Conservation (phyloP, 352 stramenopile genomes). For the Globisporangium cederbergense region DNA sequence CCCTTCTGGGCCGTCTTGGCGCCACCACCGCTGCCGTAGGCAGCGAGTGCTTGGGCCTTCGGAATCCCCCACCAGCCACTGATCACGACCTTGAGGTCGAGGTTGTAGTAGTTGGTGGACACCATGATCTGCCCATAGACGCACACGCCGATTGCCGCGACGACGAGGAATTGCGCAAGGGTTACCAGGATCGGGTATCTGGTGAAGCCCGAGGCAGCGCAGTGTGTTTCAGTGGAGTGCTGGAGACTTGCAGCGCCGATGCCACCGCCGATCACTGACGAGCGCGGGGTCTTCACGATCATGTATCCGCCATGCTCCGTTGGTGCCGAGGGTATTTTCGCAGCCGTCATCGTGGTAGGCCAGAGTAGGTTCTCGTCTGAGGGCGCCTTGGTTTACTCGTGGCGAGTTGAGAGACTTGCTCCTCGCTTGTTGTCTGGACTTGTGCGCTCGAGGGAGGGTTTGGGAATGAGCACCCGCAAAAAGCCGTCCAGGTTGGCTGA, state of each 20-base stretch:
- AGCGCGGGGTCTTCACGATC: slow-evolving; percentile 1
- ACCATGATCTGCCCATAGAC: slow-evolving; percentile 15
- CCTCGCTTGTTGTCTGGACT: background rate
- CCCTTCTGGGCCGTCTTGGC: background rate
- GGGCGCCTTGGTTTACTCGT: background rate
- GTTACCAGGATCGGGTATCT: slow-evolving; percentile 1
- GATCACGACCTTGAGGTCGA: slow-evolving; percentile 9
- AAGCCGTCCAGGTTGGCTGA: background rate
- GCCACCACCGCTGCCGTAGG: slow-evolving; percentile 1
- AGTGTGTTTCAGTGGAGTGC: background rate
- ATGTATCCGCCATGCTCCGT: slow-evolving; percentile 6
- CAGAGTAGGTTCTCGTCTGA: background rate
- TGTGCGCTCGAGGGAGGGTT: background rate
- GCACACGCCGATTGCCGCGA: slow-evolving; percentile 8
- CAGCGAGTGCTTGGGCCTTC: slow-evolving; percentile 9
- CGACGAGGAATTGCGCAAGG: slow-evolving; percentile 9
- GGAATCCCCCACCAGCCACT: slow-evolving; percentile 13
- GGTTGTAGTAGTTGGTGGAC: slow-evolving; percentile 15
- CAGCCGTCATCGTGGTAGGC: background rate
- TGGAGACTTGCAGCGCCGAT: background rate
- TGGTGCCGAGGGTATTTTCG: background rate
- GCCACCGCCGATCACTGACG: background rate
- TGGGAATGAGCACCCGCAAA: background rate
- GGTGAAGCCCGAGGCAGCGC: background rate
- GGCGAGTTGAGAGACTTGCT: background rate